Conservation (phyloP, 495 filamentous ascomycete genomes). For the Pyrenopolyporus hunteri region DNA sequence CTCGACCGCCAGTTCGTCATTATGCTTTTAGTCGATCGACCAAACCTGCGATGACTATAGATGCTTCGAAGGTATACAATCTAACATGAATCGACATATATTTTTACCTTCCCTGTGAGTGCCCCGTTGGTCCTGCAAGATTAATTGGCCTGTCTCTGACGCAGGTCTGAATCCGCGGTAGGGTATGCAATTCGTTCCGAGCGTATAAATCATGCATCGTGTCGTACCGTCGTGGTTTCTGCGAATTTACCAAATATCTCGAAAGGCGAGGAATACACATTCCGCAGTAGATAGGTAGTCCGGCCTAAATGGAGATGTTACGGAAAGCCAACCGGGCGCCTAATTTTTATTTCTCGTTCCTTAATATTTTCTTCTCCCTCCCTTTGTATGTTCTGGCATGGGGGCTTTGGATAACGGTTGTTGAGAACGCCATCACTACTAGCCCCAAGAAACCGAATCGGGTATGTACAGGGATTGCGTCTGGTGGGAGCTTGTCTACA, state of each 20-base stretch:
- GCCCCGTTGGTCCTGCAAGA: neutral
- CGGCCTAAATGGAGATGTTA: neutral
- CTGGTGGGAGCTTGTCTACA: too few relatives aligned
- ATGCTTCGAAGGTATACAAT: constrained; percentile 2
- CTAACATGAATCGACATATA: constrained; percentile 8
- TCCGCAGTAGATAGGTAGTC: neutral
- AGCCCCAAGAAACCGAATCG: too few relatives aligned
- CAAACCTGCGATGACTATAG: constrained; percentile 3
- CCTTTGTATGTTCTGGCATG: too few relatives aligned
- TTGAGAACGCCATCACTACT: too few relatives aligned
- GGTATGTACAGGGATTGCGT: too few relatives aligned
- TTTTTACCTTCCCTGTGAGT: constrained; percentile 8
- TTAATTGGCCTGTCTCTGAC: neutral
- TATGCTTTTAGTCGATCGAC: constrained; percentile 3
- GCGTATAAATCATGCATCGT: constrained; percentile 16
- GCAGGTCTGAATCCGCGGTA: neutral
- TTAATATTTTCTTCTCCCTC: too few relatives aligned
- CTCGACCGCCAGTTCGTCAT: neutral
- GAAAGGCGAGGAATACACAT: neutral
- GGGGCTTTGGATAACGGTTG: too few relatives aligned
- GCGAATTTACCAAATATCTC: constrained; percentile 5
- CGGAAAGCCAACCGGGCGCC: constrained; percentile 5
- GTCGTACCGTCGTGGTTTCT: constrained; percentile 21
- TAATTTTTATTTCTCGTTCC: constrained; percentile 8
- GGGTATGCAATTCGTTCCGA: constrained; percentile 5